Conservation (phyloP, 352 stramenopile species). For the Peronospora belbahrii region DNA sequence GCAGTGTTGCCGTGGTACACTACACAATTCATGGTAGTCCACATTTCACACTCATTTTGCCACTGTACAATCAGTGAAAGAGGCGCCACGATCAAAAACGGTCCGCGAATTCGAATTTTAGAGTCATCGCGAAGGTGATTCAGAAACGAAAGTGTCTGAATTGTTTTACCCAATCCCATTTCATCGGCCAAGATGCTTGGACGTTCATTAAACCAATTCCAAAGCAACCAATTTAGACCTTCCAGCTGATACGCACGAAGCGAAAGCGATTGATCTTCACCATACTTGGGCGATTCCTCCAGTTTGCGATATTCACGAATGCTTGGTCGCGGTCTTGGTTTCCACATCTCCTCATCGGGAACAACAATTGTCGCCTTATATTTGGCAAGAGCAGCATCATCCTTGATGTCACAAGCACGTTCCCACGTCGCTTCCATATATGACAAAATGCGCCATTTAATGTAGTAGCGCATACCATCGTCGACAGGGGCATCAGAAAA, state of each 20-base stretch:
- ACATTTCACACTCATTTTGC: conserved; percentile 97
- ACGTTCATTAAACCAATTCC: conserved; percentile 87
- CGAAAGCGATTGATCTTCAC: conserved; percentile 58
- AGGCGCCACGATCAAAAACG: conserved; percentile 97
- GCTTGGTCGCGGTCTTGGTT: conserved; percentile 50
- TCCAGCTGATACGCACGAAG: conserved; percentile 82
- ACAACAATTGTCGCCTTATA: conserved; percentile 56
- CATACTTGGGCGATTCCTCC: conserved; percentile 71
- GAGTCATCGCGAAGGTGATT: conserved; percentile 88
- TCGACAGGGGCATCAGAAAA: conserved; percentile 75
- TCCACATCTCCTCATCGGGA: conserved; percentile 53
- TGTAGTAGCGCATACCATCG: conserved; percentile 71
- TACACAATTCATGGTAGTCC: conserved; percentile 98
- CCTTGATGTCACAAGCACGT: conserved; percentile 77
- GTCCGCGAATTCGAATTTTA: conserved; percentile 86
- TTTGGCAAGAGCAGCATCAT: conserved; percentile 72
- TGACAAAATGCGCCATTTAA: conserved; percentile 83
- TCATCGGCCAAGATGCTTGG: conserved; percentile 85
- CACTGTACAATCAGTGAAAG: conserved; percentile 98
- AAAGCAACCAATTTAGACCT: conserved; percentile 85
- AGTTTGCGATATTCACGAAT: conserved; percentile 82
- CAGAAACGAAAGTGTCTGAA: conserved; percentile 91
- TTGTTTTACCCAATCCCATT: conserved; percentile 92
- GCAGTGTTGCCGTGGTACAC: conserved; percentile 96
- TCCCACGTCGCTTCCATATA: conserved; percentile 87